These are phyloP conservation scores for Boechera stricta DNA, from an alignment of 345 rosid species.

Conservation along the genomic window DNA sequence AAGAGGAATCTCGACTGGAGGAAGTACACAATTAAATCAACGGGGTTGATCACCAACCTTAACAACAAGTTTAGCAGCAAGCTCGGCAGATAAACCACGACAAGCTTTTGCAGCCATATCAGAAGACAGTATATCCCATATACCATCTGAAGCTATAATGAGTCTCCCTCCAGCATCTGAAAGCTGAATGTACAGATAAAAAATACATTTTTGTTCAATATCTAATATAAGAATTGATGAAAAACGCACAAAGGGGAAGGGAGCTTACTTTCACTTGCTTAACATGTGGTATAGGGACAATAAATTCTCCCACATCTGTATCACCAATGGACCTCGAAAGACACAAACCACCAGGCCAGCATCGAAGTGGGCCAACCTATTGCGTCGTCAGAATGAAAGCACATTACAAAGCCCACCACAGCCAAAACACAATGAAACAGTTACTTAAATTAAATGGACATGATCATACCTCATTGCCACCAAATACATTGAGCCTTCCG, in stretches of 20 bases:
- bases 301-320: conserved; percentile 97
- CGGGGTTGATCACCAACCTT: conserved; percentile 60
- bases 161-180: conserved; percentile 96
- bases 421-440: conserved; percentile 10
- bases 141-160: conserved; percentile 98
- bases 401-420: conserved; percentile 7
- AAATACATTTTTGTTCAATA: conserved; percentile 7
- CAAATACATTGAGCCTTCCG: conserved; percentile 94
- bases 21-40: conserved; percentile 4
- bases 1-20: neutral
- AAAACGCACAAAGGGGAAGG: conserved; percentile 25
- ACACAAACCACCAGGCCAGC: conserved; percentile 99
- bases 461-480: conserved; percentile 86
- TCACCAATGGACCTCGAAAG: conserved; percentile 99
- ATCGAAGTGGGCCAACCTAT: conserved; percentile 98
- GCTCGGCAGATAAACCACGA: conserved; percentile 93
- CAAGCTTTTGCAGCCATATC: conserved; percentile 95
- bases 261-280: conserved; percentile 93
- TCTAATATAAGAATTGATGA: conserved; percentile 8
- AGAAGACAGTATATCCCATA: conserved; percentile 96
- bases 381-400: conserved; percentile 5
- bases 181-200: conserved; percentile 53
- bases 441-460: neutral
- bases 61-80: conserved; percentile 96
- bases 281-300: conserved; percentile 97